A percentile compares a stretch with the other conserved stretches of the same genome.
Conservation (phyloP, 129 eudicot species). For the Flaveria bidentis region DNA sequence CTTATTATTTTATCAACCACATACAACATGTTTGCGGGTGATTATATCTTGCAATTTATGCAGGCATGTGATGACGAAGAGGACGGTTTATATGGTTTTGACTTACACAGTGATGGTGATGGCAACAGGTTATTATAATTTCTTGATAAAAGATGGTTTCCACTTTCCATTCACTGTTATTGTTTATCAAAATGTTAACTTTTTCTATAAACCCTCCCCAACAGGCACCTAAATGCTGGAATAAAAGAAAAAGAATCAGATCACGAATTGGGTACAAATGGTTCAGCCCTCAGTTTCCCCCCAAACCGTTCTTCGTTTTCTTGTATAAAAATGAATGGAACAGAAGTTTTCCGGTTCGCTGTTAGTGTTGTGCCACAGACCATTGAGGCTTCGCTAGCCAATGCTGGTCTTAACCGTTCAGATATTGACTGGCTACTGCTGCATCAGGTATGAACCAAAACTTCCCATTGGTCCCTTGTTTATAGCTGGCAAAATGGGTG, state of each 20-base stretch:
- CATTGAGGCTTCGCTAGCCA: conserved; percentile 65
- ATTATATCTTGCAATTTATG: conserved; percentile 25
- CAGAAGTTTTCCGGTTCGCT: conserved; percentile 84
- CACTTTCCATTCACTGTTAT: not conserved
- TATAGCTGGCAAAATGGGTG: not conserved
- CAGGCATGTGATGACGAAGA: conserved; percentile 80
- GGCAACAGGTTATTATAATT: conserved; percentile 56
- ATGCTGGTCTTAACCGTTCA: conserved; percentile 70
- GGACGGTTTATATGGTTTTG: conserved; percentile 82
- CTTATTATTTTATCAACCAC: not conserved
- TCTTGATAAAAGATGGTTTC: not conserved
- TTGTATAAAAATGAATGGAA: conserved; percentile 80
- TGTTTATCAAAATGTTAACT: not conserved
- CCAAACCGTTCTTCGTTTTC: conserved; percentile 60
- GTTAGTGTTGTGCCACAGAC: conserved; percentile 84
- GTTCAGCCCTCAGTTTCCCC: conserved; percentile 58
- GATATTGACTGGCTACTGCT: conserved; percentile 85
- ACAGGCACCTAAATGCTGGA: conserved; percentile 74
- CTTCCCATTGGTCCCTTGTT: not conserved
- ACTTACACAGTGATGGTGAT: conserved; percentile 87
- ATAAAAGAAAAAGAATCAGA: conserved; percentile 41
- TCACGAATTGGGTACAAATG: conserved; percentile 54
- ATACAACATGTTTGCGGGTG: not conserved
- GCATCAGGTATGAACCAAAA: conserved; percentile 65
- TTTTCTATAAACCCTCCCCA: not conserved